These are phyloP conservation scores for Berkeleyomyces rouxiae DNA, from an alignment of 2,329 filamentous ascomycete species.

Conservation along the genomic window DNA sequence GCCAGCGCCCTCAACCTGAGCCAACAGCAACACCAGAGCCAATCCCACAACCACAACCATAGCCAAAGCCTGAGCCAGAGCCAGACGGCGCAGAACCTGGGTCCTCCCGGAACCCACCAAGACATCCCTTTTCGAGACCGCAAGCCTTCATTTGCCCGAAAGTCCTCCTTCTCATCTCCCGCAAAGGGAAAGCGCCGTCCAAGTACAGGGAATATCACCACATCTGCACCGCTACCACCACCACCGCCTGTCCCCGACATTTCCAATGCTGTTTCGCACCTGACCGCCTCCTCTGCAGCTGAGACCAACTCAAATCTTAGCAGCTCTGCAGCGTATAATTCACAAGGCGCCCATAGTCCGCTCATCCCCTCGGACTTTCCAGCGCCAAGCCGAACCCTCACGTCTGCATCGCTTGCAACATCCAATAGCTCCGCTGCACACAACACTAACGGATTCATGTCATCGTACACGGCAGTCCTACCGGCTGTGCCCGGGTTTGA, in stretches of 20 bases:
- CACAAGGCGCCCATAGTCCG: conserved; percentile 7
- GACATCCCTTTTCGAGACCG: conserved; percentile 26
- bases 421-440: not conserved
- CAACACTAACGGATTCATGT: conserved; percentile 8
- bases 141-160: conserved; percentile 31
- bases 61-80: not conserved
- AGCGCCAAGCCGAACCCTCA: conserved; percentile 10
- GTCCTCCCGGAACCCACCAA: not conserved
- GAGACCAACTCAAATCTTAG: not conserved
- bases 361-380: conserved; percentile 13
- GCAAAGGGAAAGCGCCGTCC: conserved; percentile 23
- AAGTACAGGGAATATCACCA: conserved; percentile 27
- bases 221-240: conserved; percentile 28
- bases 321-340: not conserved
- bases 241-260: conserved; percentile 36
- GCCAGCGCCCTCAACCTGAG: conserved; percentile 8
- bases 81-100: not conserved
- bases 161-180: conserved; percentile 31
- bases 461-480: conserved; percentile 1
- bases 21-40: not conserved
- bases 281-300: conserved; percentile 17
- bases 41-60: not conserved
- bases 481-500: conserved; percentile 23
- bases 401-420: not conserved
- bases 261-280: conserved; percentile 30